phyloP scores from a whole-genome alignment of 2,329 filamentous ascomycete species.

The Exophiala sideris region DNA sequence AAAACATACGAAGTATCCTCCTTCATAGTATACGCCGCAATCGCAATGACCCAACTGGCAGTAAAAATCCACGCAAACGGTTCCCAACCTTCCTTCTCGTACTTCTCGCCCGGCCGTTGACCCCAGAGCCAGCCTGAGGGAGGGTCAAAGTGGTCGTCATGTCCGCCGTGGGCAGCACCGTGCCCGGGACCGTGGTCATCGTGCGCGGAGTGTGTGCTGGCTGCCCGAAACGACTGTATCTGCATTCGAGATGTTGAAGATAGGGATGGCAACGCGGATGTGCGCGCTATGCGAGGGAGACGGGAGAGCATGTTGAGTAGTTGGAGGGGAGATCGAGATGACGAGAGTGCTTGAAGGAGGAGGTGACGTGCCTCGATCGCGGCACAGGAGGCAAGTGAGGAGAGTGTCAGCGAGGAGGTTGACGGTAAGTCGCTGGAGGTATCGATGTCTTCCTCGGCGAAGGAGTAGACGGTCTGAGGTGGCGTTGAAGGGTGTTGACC shows the following conservation, averaged over 20 bases:
- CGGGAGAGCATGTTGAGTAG: not conserved
- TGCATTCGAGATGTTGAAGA: not conserved
- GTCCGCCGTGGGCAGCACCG: conserved; percentile 14
- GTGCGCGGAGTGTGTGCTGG: conserved; percentile 7
- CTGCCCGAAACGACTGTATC: not conserved
- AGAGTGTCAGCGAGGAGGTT: no score
- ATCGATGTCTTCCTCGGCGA: no score
- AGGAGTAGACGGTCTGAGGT: no score
- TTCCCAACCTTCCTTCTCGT: conserved; percentile 96
- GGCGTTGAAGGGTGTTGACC: no score
- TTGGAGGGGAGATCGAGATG: no score
- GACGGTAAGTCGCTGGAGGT: no score
- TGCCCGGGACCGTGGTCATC: conserved; percentile 3
- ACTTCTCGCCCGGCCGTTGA: conserved; percentile 91
- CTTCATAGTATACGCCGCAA: conserved; percentile 88
- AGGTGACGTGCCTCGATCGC: no score
- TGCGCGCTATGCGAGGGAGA: conserved; percentile 3
- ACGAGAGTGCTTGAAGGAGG: no score
- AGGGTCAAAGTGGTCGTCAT: conserved; percentile 69
- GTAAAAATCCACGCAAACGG: conserved; percentile 52
- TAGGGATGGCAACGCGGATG: not conserved
- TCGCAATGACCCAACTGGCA: conserved; percentile 69
- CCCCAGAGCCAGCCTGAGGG: conserved; percentile 91
- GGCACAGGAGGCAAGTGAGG: no score
- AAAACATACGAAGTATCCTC: conserved; percentile 91